A percentile compares a stretch with the other conserved stretches of the same genome.
Conservation (phyloP, 139 green algal species). For the Desmodesmus armatus region DNA sequence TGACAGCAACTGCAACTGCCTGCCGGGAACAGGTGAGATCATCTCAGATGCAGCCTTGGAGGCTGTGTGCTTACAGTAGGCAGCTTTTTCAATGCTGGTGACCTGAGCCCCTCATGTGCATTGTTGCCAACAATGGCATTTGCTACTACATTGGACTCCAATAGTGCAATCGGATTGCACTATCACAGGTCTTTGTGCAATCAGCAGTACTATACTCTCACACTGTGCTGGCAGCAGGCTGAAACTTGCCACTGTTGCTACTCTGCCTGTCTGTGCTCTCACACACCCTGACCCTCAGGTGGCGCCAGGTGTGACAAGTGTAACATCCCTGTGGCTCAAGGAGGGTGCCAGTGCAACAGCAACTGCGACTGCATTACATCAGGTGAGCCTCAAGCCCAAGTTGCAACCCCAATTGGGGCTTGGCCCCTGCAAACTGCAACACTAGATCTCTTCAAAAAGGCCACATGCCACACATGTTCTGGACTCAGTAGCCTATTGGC, state of each 20-base stretch:
- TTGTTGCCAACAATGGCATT: background rate
- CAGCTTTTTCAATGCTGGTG: background rate
- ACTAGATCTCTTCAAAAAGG: background rate
- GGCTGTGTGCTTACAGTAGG: background rate
- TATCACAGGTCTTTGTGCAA: background rate
- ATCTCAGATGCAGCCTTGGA: background rate
- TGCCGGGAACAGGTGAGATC: background rate
- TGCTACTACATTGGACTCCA: background rate
- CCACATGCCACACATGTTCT: background rate
- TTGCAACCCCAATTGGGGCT: too few relatives aligned
- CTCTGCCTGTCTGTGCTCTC: background rate
- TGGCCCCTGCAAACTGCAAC: background rate
- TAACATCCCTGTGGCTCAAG: background rate
- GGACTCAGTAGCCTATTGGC: background rate
- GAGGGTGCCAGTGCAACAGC: background rate
- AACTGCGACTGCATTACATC: too few relatives aligned
- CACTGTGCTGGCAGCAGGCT: background rate
- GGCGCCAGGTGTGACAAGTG: background rate
- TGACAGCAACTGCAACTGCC: background rate
- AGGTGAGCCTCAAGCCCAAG: too few relatives aligned
- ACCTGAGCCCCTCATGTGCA: background rate
- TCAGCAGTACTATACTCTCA: background rate
- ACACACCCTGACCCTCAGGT: background rate
- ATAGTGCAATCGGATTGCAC: background rate
- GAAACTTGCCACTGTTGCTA: background rate